Evolutionary conservation across 106 monocot genomes (phyloP).

Genomic region (Dendrobium chrysotoxum): DNA sequence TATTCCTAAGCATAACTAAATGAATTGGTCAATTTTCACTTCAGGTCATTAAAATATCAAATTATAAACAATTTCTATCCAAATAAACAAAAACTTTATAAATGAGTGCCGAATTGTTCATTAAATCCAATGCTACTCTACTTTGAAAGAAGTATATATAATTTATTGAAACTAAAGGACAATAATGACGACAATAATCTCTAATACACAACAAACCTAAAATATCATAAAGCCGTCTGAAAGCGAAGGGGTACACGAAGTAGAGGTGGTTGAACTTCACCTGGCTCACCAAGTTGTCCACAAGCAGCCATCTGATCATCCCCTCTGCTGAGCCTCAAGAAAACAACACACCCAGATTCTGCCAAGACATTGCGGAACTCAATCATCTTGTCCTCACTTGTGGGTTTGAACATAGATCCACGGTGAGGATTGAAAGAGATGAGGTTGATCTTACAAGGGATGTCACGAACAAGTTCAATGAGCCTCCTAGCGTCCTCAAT

Average conservation of each 20-base stretch:
- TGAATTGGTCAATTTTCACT: no score
- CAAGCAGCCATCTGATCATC: constrained; percentile 98
- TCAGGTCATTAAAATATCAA: no score
- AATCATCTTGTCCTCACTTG: constrained; percentile 66
- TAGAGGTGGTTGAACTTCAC: constrained; percentile 39
- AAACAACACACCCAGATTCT: constrained; percentile 55
- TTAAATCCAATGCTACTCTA: no score
- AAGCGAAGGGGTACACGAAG: constrained; percentile 68
- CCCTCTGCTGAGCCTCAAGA: constrained; percentile 78
- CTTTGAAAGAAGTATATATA: no score
- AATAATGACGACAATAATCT: no score
- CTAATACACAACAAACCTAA: no score
- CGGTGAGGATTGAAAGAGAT: constrained; percentile 83
- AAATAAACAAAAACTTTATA: no score
- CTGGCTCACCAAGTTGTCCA: constrained; percentile 88
- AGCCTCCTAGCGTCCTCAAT: constrained; percentile 82
- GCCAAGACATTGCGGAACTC: constrained; percentile 78
- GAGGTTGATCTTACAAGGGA: constrained; percentile 95
- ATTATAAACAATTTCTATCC: no score
- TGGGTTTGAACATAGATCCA: constrained; percentile 79
- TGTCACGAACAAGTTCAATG: constrained; percentile 53
- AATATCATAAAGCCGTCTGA: constrained; percentile 22
- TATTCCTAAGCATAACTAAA: no score
- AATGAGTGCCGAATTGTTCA: no score
- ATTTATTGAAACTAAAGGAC: no score